Evolutionary conservation across 2,329 filamentous ascomycete genomes (phyloP).

Genomic region (Aspergillus sp.): DNA sequence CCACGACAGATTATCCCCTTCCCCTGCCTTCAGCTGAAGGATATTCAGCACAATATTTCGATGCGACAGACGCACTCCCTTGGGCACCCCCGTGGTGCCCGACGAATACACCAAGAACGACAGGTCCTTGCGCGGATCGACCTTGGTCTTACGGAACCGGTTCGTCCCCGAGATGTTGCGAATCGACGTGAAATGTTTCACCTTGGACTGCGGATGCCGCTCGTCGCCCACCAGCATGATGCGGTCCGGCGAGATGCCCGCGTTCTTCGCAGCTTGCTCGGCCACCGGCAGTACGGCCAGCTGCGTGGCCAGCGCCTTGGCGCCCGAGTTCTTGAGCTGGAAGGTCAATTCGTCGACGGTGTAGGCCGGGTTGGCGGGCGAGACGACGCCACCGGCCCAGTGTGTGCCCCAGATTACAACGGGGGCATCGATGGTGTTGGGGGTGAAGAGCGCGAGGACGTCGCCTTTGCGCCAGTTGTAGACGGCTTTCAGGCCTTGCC

Average conservation of each 20-base stretch:
- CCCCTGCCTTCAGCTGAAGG: conserved; percentile 47
- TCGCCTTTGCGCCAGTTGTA: conserved; percentile 79
- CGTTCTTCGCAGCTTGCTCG: conserved; percentile 58
- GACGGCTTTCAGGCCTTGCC: conserved; percentile 63
- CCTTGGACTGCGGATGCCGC: conserved; percentile 47
- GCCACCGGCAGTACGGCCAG: conserved; percentile 56
- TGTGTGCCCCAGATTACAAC: conserved; percentile 67
- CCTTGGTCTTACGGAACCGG: conserved; percentile 52
- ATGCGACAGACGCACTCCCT: conserved; percentile 83
- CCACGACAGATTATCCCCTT: conserved; percentile 50
- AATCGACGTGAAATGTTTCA: conserved; percentile 67
- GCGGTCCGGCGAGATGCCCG: conserved; percentile 60
- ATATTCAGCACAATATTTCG: conserved; percentile 72
- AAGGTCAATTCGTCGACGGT: conserved; percentile 74
- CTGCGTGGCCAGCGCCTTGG: conserved; percentile 70
- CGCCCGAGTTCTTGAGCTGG: conserved; percentile 70
- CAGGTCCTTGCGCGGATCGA: conserved; percentile 63
- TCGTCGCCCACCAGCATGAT: conserved; percentile 66
- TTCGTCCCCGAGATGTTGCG: conserved; percentile 54
- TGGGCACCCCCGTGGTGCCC: conserved; percentile 83
- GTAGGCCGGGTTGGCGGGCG: conserved; percentile 84
- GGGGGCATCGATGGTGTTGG: conserved; percentile 79
- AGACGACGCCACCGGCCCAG: conserved; percentile 74
- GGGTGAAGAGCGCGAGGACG: conserved; percentile 71
- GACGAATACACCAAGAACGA: conserved; percentile 83